Evolutionary conservation across 495 filamentous ascomycete genomes (phyloP).

Genomic region (Rhypophila decipiens): DNA sequence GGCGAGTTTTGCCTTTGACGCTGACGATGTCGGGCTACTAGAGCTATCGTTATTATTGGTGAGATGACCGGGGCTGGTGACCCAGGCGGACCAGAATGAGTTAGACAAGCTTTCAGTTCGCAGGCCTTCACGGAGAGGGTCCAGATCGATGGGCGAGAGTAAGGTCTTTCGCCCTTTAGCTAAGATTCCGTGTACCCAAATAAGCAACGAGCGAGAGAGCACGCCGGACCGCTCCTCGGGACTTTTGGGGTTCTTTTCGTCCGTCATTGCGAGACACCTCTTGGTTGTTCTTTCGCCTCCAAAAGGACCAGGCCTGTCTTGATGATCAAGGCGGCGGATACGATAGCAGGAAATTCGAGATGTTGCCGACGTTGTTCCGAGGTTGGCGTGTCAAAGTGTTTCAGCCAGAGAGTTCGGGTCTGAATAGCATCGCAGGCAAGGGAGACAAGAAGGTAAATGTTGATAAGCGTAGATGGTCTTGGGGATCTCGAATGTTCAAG

Average conservation of each 20-base stretch:
- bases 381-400: background rate
- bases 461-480: too few relatives aligned
- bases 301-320: background rate
- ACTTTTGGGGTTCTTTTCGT: background rate
- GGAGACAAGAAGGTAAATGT: too few relatives aligned
- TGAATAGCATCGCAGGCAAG: background rate
- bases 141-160: background rate
- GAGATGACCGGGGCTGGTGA: background rate
- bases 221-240: background rate
- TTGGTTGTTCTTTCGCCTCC: too few relatives aligned
- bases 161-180: background rate
- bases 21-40: background rate
- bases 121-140: background rate
- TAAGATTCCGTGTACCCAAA: background rate
- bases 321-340: background rate
- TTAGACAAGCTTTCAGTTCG: background rate
- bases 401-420: background rate
- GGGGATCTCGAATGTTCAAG: too few relatives aligned
- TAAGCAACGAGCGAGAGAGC: background rate
- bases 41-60: background rate
- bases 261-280: too few relatives aligned
- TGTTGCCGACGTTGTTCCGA: background rate
- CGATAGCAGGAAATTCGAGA: background rate
- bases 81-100: background rate
- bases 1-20: too few relatives aligned